phyloP scores from a whole-genome alignment of 176 grass and related monocot genomes.

The Olyra latifolia region DNA sequence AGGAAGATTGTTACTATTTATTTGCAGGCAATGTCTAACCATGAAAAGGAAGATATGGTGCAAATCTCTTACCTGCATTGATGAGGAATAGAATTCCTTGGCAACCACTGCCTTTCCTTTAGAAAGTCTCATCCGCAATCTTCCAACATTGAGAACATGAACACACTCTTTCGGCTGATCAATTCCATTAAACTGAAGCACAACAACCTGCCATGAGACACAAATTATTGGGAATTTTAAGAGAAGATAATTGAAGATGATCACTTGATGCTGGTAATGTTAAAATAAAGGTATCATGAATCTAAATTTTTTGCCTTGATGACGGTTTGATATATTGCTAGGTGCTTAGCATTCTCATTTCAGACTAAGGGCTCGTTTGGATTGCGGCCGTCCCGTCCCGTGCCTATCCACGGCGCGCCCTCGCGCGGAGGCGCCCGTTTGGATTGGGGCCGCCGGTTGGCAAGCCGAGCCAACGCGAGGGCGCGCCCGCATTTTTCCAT shows the following conservation, averaged over 20 bases:
- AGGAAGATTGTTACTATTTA: not conserved
- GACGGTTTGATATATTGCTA: not conserved
- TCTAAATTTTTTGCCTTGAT: not conserved
- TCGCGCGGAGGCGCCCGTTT: no score
- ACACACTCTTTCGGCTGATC: constrained; percentile 59
- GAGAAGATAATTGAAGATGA: not conserved
- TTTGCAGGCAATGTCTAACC: not conserved
- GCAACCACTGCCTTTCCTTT: constrained; percentile 67
- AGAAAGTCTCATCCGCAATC: constrained; percentile 67
- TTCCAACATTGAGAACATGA: constrained; percentile 75
- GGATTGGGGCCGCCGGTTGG: no score
- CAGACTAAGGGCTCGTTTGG: no score
- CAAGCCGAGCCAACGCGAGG: no score
- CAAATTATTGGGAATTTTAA: constrained; percentile 18
- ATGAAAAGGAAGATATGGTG: not conserved
- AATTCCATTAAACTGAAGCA: constrained; percentile 71
- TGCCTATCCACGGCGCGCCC: no score
- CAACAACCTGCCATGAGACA: constrained; percentile 51
- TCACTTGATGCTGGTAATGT: not conserved
- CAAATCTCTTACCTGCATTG: constrained; percentile 69
- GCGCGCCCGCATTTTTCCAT: no score
- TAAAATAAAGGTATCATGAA: not conserved
- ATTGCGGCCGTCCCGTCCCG: no score
- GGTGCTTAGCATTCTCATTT: not conserved
- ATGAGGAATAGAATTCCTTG: constrained; percentile 89